These are phyloP conservation scores for Phoenix roebelenii DNA, from an alignment of 176 grass and related monocot genomes.

Conservation along the genomic window DNA sequence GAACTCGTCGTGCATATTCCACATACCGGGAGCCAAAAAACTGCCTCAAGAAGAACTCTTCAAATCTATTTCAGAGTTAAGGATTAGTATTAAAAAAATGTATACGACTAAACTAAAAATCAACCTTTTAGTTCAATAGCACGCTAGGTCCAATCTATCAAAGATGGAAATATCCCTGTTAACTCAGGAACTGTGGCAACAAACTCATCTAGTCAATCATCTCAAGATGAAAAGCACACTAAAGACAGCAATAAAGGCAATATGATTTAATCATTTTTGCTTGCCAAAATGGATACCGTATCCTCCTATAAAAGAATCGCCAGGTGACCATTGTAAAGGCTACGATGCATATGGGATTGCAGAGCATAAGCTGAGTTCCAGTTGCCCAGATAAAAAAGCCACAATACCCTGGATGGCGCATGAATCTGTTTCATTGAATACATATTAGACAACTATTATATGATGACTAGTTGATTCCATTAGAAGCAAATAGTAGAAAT, in stretches of 20 bases:
- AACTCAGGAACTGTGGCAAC: no score
- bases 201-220: no score
- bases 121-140: no score
- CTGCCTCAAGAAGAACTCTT: conserved; percentile 97
- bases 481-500: no score
- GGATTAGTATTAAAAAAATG: conserved; percentile 6
- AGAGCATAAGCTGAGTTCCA: conserved; percentile 93
- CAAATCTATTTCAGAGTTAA: conserved; percentile 59
- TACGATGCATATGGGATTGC: conserved; percentile 72
- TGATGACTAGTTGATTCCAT: no score
- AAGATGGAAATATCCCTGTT: no score
- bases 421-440: conserved; percentile 41
- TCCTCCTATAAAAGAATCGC: conserved; percentile 67
- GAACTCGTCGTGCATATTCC: conserved; percentile 62
- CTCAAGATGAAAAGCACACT: no score
- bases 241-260: no score
- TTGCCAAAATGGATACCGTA: conserved; percentile 67
- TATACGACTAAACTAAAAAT: no score
- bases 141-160: no score
- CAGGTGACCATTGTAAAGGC: conserved; percentile 51
- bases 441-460: background rate
- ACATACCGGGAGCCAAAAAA: conserved; percentile 68
- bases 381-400: conserved; percentile 84
- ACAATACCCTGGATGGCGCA: conserved; percentile 87
- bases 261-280: no score